Evolutionary conservation across 345 rosid species (phyloP).

Genomic region (Pugionium cornutum): DNA sequence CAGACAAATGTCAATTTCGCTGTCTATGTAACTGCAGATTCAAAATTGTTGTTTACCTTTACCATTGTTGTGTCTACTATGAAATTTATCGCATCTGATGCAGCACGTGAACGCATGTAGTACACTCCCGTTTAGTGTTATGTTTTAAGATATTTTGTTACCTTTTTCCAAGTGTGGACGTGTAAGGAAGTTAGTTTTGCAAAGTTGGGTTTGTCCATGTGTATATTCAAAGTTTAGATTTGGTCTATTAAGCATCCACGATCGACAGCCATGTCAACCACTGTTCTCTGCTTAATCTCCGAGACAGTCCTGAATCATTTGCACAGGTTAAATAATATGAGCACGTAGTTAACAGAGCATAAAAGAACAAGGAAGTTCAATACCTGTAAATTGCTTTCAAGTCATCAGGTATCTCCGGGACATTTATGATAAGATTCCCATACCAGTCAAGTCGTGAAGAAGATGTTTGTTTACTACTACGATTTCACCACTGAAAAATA

Average conservation of each 20-base stretch:
- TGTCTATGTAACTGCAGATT: not conserved
- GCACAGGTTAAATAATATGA: not conserved
- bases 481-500: constrained; percentile 73
- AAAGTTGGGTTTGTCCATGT: constrained; percentile 86
- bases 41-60: constrained; percentile 46
- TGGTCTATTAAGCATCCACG: constrained; percentile 94
- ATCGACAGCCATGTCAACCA: constrained; percentile 91
- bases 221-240: constrained; percentile 91
- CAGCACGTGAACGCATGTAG: constrained; percentile 84
- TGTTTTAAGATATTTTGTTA: not conserved
- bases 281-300: constrained; percentile 90
- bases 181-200: constrained; percentile 81
- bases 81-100: constrained; percentile 98
- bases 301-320: constrained; percentile 70
- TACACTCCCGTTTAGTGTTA: constrained; percentile 73
- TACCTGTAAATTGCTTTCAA: constrained; percentile 81
- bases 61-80: constrained; percentile 78
- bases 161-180: constrained; percentile 87
- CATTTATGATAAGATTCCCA: constrained; percentile 75
- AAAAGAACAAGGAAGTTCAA: not conserved
- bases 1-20: not conserved
- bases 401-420: constrained; percentile 69
- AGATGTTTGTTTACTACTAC: constrained; percentile 97
- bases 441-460: constrained; percentile 85
- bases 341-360: not conserved